Base-by-base conservation (phyloP, 768 basidiomycete species). In the Rubroboletus pulcherrimus region DNA sequence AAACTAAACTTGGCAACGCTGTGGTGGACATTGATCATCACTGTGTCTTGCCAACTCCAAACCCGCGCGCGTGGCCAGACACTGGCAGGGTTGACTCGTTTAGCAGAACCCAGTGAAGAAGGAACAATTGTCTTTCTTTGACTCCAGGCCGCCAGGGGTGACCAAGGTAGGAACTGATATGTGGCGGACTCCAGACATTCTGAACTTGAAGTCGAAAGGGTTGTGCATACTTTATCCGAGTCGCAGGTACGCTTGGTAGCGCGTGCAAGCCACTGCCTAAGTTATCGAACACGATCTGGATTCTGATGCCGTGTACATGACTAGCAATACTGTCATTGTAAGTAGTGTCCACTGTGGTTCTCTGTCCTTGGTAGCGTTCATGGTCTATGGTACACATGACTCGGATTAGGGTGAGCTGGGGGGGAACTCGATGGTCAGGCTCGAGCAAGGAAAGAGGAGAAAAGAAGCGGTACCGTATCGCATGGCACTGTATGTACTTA, bases 351-450 rank as follows among this genome's bases (percentile, higher is more conserved):
- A 35, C 30, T 15, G 37, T 33, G 17, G 31, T 26, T n/a, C 24
- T 49, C 45, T 47, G 33, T 40, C 49, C 42, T 31, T 42, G 34
- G 4, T 53, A 21, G 17, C 7, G 31, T 41, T 34, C 35, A 15
- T 41, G 43, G n/a, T 35, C 31, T 51, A 50, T 41, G 29, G 43
- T 37, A 45, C 35, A 47, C 7, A 30, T 45, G 26, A 37, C 17
- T 26, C 4, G 15, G 21, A 48, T 45, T 7, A 31, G 29, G 37
- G 12, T 24, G 24, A 30, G 26, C 62, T 64, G 48, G 7, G 19
- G 29, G 26, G 37, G 29, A 33, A 37, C 7, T 6, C 21, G 41
- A 17, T 5, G 29, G 39, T 66, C 49, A 66, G 52, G 42, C 35
- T 21, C 26, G 43, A 17, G 51, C 19, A 29, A 29, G 24, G 38